Evolutionary conservation across 2,329 filamentous ascomycete species (phyloP).

Genomic region (Teratosphaeriaceae sp.): DNA sequence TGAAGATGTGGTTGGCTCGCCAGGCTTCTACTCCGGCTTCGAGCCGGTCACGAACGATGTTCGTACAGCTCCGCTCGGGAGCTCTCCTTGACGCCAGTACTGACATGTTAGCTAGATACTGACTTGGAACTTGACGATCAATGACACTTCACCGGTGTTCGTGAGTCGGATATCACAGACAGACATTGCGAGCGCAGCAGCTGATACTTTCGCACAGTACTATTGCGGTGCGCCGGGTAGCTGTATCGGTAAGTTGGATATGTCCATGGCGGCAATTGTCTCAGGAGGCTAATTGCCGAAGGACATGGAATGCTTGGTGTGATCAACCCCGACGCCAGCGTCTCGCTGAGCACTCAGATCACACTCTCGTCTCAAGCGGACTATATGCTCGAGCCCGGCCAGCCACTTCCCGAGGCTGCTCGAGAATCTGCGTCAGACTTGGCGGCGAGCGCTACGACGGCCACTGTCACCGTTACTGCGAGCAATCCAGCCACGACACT

Average conservation of each 20-base stretch:
- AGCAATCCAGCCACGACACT: constrained; percentile 14
- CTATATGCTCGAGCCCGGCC: constrained; percentile 32
- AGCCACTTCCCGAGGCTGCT: constrained; percentile 34
- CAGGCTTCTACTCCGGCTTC: constrained; percentile 22
- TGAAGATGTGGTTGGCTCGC: constrained; percentile 16
- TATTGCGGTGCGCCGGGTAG: constrained; percentile 63
- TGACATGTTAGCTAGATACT: not conserved
- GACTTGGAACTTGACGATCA: constrained; percentile 39
- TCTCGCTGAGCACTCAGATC: constrained; percentile 24
- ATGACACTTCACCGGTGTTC: constrained; percentile 58
- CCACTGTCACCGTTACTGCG: constrained; percentile 11
- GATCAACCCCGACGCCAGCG: constrained; percentile 53
- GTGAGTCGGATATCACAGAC: not conserved
- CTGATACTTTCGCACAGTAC: constrained; percentile 31
- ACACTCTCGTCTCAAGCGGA: constrained; percentile 20
- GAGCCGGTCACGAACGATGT: too few species aligned
- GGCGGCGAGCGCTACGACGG: constrained; percentile 16
- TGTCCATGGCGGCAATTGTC: not conserved
- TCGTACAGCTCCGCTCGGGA: too few species aligned
- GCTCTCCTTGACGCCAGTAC: too few species aligned
- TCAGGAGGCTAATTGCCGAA: not conserved
- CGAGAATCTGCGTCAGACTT: constrained; percentile 16
- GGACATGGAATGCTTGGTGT: constrained; percentile 65
- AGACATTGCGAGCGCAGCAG: not conserved
- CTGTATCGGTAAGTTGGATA: constrained; percentile 41